Evolutionary conservation across 2,329 filamentous ascomycete genomes (phyloP), one percentile per base, ranked within the genome.

Genomic region (Claviceps monticola): DNA sequence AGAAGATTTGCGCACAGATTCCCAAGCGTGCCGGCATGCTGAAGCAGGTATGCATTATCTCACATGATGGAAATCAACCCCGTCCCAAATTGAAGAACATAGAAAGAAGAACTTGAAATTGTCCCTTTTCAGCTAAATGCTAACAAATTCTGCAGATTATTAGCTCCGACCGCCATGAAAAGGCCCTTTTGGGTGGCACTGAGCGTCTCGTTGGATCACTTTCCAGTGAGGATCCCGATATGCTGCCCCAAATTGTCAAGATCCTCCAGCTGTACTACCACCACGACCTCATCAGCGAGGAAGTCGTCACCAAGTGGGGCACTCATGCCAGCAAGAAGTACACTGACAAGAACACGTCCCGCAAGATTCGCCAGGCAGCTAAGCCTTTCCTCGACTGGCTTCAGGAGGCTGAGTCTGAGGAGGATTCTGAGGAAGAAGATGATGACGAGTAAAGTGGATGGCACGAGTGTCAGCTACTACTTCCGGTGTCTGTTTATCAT

Each of bases 281-380:
- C 71, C 78, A 88, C 62, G 93, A 98, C 60, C 78, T 98, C 51
- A 74, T 95, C 61, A 82, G 78, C 49, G 93, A 98, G 74, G 90
- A 95, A 57, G 80, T 89, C 16, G 81, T 95, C 65, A 86, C 84
- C 70, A 84, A 84, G 60, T 98, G 93, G 91, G 91, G 90, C 58
- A 78, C 80, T 65, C 95, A 93, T 78, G 89, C 91, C 54, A 95
- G 88, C 80, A 96, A 95, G 84, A 96, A 96, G 75, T 97, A 97
- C 67, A 87, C 94, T 60, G 91, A 97, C 66, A 71, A 94, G 55
- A 67, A 83, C 54, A 90, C 83, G 55, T 95, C 88, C 73, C 91
- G 89, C 78, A 95, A 94, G 78, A 89, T 97, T 56, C 88, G 90
- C 73, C 91, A 94, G 76, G 86, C 88, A 58, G 89, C 93, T 51